phyloP scores from a whole-genome alignment of 164 flowering plant genomes.

The Aristolochia californica region DNA sequence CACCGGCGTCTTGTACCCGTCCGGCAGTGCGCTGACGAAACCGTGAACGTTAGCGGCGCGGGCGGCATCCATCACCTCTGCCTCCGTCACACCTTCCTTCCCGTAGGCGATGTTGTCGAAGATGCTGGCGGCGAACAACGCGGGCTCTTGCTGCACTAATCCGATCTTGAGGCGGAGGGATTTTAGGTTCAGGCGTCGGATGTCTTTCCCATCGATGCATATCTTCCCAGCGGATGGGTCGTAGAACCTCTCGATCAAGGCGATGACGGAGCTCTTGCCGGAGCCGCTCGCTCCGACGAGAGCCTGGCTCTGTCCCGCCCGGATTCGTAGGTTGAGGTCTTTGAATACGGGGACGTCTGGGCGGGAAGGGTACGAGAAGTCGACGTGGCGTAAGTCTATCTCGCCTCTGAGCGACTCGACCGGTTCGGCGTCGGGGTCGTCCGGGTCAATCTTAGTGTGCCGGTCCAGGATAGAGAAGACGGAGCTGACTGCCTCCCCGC shows the following conservation, averaged over 20 bases:
- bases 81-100: conserved; percentile 79
- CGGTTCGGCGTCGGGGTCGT: conserved; percentile 68
- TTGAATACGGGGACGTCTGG: conserved; percentile 73
- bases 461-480: conserved; percentile 84
- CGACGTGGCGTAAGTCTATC: conserved; percentile 83
- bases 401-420: conserved; percentile 76
- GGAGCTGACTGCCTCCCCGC: conserved; percentile 86
- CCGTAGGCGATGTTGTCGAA: conserved; percentile 93
- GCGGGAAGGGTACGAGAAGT: conserved; percentile 83
- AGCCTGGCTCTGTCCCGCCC: conserved; percentile 93
- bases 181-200: conserved; percentile 57
- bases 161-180: conserved; percentile 74
- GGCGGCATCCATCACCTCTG: conserved; percentile 87
- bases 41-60: conserved; percentile 76
- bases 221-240: conserved; percentile 83
- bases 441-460: conserved; percentile 73
- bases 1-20: conserved; percentile 78
- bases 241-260: conserved; percentile 86
- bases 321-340: conserved; percentile 66
- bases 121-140: conserved; percentile 79
- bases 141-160: conserved; percentile 93
- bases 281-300: conserved; percentile 99
- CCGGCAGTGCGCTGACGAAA: conserved; percentile 79
- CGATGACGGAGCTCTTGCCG: conserved; percentile 91
- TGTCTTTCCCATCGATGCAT: conserved; percentile 87